Evolutionary conservation across 1,139 yeast genomes (phyloP).

Genomic region (Starmera stellimalicola): DNA sequence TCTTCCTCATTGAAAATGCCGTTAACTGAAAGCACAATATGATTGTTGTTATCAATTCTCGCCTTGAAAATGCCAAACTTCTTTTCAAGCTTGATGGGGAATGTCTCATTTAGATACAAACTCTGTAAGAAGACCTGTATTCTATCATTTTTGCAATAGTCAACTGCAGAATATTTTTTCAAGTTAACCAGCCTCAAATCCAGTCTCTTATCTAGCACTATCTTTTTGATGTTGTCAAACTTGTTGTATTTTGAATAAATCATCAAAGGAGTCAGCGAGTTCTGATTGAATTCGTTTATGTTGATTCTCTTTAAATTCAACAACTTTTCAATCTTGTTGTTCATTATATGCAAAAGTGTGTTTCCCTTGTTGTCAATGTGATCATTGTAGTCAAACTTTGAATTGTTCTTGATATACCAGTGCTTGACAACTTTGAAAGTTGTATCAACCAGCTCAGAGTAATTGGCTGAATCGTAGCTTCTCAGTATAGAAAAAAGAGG

Average conservation of each 20-base stretch:
- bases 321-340: slow-evolving; percentile 34
- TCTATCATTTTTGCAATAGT: slow-evolving; percentile 38
- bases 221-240: slow-evolving; percentile 41
- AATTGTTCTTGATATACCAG: slow-evolving; percentile 27
- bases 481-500: slow-evolving; percentile 72
- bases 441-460: slow-evolving; percentile 36
- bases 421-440: slow-evolving; percentile 37
- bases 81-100: slow-evolving; percentile 21
- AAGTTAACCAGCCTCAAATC: slow-evolving; percentile 36
- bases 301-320: slow-evolving; percentile 33
- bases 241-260: slow-evolving; percentile 64
- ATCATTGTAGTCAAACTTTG: slow-evolving; percentile 33
- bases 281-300: slow-evolving; percentile 53
- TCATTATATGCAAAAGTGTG: slow-evolving; percentile 63
- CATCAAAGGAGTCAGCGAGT: slow-evolving; percentile 61
- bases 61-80: slow-evolving; percentile 29
- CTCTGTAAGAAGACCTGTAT: slow-evolving; percentile 39
- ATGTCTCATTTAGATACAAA: slow-evolving; percentile 23
- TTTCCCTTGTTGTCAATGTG: slow-evolving; percentile 74
- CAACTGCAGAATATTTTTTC: slow-evolving; percentile 36
- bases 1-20: slow-evolving; percentile 11
- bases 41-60: slow-evolving; percentile 20
- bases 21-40: slow-evolving; percentile 17
- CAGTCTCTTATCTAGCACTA: slow-evolving; percentile 37
- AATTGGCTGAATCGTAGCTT: slow-evolving; percentile 71